Conservation (phyloP, 2,329 filamentous ascomycete genomes). For the Helicocarpus griseus region DNA sequence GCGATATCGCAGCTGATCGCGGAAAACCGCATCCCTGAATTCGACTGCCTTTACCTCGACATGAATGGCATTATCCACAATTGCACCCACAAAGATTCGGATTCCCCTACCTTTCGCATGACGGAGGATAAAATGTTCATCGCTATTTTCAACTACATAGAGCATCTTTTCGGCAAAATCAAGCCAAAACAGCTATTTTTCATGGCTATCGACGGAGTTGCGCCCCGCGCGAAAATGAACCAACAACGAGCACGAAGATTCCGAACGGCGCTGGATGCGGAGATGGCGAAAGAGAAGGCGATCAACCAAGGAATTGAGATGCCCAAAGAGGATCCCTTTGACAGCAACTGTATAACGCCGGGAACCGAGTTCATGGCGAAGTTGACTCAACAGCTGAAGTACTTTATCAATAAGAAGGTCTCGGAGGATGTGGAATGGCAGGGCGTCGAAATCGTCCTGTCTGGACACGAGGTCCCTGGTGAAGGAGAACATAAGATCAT, state of each 20-base stretch:
- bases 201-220: conserved; percentile 98
- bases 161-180: conserved; percentile 96
- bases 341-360: conserved; percentile 98
- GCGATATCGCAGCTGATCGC: conserved; percentile 97
- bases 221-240: conserved; percentile 98
- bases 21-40: conserved; percentile 97
- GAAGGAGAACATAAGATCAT: conserved; percentile 99
- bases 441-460: conserved; percentile 88
- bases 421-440: conserved; percentile 97
- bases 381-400: conserved; percentile 85
- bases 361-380: conserved; percentile 97
- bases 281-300: conserved; percentile 85
- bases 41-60: conserved; percentile 78
- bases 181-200: conserved; percentile 98
- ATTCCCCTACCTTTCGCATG: conserved; percentile 83
- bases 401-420: conserved; percentile 98
- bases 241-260: conserved; percentile 94
- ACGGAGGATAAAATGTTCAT: conserved; percentile 99
- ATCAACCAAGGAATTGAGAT: conserved; percentile 80
- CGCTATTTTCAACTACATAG: conserved; percentile 98
- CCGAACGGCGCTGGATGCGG: conserved; percentile 82
- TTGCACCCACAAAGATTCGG: conserved; percentile 94
- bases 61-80: conserved; percentile 99
- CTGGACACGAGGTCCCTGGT: conserved; percentile 93
- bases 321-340: conserved; percentile 90